A percentile compares a stretch with the other conserved stretches of the same genome.
Conservation (phyloP, 2,329 filamentous ascomycete species). For the Diaporthe sp. region DNA sequence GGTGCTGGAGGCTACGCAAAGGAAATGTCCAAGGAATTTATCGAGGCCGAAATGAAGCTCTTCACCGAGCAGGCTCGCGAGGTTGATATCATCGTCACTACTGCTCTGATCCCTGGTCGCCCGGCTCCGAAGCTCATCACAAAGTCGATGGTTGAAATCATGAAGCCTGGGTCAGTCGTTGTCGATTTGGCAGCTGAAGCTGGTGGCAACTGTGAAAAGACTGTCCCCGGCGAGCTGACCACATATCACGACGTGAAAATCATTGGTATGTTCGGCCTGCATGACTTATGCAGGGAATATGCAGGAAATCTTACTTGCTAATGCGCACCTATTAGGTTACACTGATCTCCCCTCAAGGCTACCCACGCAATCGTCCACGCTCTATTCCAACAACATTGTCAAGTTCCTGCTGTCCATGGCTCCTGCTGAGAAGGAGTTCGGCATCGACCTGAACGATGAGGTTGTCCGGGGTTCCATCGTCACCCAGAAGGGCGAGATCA, state of each 20-base stretch:
- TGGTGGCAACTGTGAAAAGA: slow-evolving; percentile 89
- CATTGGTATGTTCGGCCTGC: slow-evolving; percentile 70
- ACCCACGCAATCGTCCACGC: slow-evolving; percentile 87
- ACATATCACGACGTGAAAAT: slow-evolving; percentile 84
- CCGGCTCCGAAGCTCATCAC: slow-evolving; percentile 88
- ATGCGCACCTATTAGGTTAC: slow-evolving; percentile 69
- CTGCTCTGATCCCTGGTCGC: slow-evolving; percentile 88
- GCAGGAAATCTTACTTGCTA: not conserved
- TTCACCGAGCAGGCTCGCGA: slow-evolving; percentile 90
- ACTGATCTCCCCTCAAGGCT: slow-evolving; percentile 89
- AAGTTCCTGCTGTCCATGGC: slow-evolving; percentile 88
- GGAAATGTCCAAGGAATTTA: slow-evolving; percentile 94
- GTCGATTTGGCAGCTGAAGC: slow-evolving; percentile 91
- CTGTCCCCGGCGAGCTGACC: slow-evolving; percentile 77
- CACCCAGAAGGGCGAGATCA: slow-evolving; percentile 79
- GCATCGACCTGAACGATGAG: slow-evolving; percentile 84
- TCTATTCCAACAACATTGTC: slow-evolving; percentile 95
- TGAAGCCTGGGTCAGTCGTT: slow-evolving; percentile 91
- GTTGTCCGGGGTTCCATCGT: slow-evolving; percentile 89
- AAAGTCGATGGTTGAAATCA: slow-evolving; percentile 81
- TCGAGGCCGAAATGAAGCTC: slow-evolving; percentile 92
- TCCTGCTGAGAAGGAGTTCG: slow-evolving; percentile 82
- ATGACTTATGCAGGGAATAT: not conserved
- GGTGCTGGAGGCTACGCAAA: slow-evolving; percentile 91
- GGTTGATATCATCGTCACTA: slow-evolving; percentile 93